phyloP scores from a whole-genome alignment of 495 filamentous ascomycete species.

The Trypethelium eluteriae region DNA sequence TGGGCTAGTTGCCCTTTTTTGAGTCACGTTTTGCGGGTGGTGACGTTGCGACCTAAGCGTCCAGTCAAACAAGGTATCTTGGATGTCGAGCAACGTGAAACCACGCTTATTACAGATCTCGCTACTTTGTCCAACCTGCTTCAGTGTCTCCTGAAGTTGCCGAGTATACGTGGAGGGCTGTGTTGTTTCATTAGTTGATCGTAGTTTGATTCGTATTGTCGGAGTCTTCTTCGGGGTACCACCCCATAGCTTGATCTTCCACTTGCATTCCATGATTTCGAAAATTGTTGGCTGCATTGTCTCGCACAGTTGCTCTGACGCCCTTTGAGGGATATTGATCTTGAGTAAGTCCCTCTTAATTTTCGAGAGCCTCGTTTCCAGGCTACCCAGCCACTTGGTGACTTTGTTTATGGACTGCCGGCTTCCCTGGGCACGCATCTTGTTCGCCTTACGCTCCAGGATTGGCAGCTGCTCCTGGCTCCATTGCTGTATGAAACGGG shows the following conservation, averaged over 20 bases:
- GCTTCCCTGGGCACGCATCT: background rate
- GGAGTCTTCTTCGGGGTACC: conserved; percentile 42
- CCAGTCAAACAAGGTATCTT: too few relatives aligned
- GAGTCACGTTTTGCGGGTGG: too few relatives aligned
- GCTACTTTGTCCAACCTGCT: too few relatives aligned
- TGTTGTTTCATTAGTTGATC: too few relatives aligned
- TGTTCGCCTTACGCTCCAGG: background rate
- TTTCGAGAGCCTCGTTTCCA: conserved; percentile 20
- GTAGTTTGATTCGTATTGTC: conserved; percentile 22
- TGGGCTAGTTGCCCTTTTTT: too few relatives aligned
- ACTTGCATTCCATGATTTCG: conserved; percentile 47
- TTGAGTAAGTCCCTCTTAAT: conserved; percentile 46
- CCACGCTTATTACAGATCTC: too few relatives aligned
- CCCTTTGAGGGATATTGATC: conserved; percentile 41
- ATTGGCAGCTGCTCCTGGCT: background rate
- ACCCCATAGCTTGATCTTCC: conserved; percentile 48
- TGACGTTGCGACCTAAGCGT: too few relatives aligned
- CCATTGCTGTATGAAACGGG: background rate
- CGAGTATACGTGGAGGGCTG: too few relatives aligned
- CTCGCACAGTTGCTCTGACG: conserved; percentile 46
- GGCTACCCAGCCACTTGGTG: background rate
- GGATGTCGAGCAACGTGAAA: too few relatives aligned
- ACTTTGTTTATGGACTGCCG: background rate
- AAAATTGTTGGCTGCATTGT: conserved; percentile 56
- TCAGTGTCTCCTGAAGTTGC: too few relatives aligned